Evolutionary conservation across 2,329 filamentous ascomycete genomes (phyloP).

Genomic region (Aspergillus sojae): DNA sequence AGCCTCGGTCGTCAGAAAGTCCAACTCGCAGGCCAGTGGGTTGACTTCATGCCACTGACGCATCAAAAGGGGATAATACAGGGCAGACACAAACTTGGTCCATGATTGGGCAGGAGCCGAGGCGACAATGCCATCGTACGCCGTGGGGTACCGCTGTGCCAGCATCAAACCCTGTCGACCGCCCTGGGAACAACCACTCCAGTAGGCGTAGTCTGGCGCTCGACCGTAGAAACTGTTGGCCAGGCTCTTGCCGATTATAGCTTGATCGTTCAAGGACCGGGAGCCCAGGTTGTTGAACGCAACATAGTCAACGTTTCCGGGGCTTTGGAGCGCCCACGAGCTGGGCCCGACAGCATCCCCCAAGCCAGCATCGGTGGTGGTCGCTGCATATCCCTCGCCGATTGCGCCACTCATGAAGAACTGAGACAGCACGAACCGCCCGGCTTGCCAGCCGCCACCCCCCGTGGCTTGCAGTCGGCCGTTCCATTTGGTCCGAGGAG

Average conservation of each 20-base stretch:
- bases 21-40: constrained; percentile 13
- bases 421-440: constrained; percentile 12
- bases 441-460: constrained; percentile 39
- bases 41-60: background rate
- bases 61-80: constrained; percentile 14
- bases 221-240: constrained; percentile 34
- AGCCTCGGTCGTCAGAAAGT: constrained; percentile 2
- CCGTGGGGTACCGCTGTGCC: constrained; percentile 56
- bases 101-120: constrained; percentile 50
- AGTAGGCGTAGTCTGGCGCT: constrained; percentile 21
- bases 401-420: constrained; percentile 18
- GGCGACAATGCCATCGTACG: constrained; percentile 60
- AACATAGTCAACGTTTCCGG: background rate
- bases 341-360: background rate
- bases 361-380: constrained; percentile 17
- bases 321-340: constrained; percentile 14
- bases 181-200: constrained; percentile 25
- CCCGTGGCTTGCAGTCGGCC: constrained; percentile 42
- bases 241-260: constrained; percentile 32
- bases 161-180: constrained; percentile 31
- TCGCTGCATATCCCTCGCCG: constrained; percentile 12
- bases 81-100: constrained; percentile 21
- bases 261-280: background rate
- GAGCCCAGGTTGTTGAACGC: background rate
- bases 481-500: constrained; percentile 35